phyloP scores from a whole-genome alignment of 129 eudicot species.

The Lactuca saligna region DNA sequence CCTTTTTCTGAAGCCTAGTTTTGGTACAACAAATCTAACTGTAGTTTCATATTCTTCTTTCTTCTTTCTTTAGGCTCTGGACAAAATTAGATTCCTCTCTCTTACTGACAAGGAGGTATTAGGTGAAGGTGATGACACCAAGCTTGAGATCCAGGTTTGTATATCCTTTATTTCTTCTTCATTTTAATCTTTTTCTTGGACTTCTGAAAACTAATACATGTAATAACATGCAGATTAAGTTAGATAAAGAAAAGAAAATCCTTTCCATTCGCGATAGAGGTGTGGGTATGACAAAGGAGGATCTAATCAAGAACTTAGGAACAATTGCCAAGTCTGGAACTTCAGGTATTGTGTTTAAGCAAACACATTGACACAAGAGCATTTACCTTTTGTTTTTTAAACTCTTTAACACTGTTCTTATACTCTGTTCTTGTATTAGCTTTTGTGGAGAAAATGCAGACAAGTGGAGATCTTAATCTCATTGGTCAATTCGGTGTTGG shows the following conservation, averaged over 20 bases:
- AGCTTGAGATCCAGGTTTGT: constrained; percentile 91
- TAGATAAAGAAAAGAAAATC: constrained; percentile 88
- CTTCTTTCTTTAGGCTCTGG: constrained; percentile 62
- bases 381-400: neutral
- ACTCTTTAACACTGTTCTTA: constrained; percentile 2
- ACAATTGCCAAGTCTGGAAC: constrained; percentile 99
- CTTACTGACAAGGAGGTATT: constrained; percentile 90
- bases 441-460: constrained; percentile 98
- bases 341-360: constrained; percentile 60
- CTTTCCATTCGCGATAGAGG: constrained; percentile 95
- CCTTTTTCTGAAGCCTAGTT: neutral
- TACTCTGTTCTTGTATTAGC: constrained; percentile 44
- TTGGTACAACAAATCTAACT: neutral
- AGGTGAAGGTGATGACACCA: constrained; percentile 88
- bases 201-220: neutral
- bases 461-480: constrained; percentile 94
- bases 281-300: constrained; percentile 99
- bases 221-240: constrained; percentile 60
- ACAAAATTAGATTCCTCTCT: constrained; percentile 87
- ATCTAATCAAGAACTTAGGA: constrained; percentile 88
- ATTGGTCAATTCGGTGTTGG: constrained; percentile 99
- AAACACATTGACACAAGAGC: neutral
- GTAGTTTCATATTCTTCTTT: neutral
- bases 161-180: constrained; percentile 1
- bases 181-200: neutral